phyloP scores from a whole-genome alignment of 768 basidiomycete genomes.

The Auricularia auricula-judae region DNA sequence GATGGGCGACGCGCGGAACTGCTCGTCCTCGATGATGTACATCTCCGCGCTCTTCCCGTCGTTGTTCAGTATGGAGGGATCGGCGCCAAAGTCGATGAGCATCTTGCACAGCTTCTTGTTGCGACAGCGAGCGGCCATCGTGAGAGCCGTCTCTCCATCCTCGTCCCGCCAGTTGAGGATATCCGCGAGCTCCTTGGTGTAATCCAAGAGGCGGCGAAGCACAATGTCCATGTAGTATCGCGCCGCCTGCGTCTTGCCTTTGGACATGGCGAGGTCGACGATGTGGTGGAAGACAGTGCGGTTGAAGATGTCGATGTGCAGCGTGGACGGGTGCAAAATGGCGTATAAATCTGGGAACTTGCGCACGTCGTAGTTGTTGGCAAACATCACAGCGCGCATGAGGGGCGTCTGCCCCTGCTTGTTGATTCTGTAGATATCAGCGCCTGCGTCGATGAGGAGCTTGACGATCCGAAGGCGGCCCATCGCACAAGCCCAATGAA shows the following conservation, averaged over 20 bases:
- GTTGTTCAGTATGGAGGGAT: constrained; percentile 87
- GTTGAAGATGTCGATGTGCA: constrained; percentile 97
- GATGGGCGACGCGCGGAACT: constrained; percentile 85
- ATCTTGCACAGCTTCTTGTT: constrained; percentile 93
- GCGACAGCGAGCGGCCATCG: constrained; percentile 90
- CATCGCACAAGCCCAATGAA: constrained; percentile 99
- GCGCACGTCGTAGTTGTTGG: constrained; percentile 97
- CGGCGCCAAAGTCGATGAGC: constrained; percentile 90
- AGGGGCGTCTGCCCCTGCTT: constrained; percentile 92
- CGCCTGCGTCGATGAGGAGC: constrained; percentile 82
- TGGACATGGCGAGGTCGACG: constrained; percentile 93
- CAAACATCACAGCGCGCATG: constrained; percentile 99
- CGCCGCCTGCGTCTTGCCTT: constrained; percentile 95
- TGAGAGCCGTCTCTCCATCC: constrained; percentile 95
- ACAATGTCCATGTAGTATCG: constrained; percentile 99
- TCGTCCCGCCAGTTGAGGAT: constrained; percentile 99
- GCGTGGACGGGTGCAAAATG: constrained; percentile 90
- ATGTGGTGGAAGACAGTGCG: constrained; percentile 98
- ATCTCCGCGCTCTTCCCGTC: constrained; percentile 97
- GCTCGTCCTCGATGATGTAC: constrained; percentile 96
- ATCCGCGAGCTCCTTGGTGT: constrained; percentile 91
- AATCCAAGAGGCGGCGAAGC: constrained; percentile 75
- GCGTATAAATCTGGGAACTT: constrained; percentile 98
- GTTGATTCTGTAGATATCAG: constrained; percentile 95
- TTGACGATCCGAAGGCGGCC: constrained; percentile 94